These are phyloP conservation scores for Xerocomus spinulosus DNA, from an alignment of 768 basidiomycete genomes.

Conservation along the genomic window DNA sequence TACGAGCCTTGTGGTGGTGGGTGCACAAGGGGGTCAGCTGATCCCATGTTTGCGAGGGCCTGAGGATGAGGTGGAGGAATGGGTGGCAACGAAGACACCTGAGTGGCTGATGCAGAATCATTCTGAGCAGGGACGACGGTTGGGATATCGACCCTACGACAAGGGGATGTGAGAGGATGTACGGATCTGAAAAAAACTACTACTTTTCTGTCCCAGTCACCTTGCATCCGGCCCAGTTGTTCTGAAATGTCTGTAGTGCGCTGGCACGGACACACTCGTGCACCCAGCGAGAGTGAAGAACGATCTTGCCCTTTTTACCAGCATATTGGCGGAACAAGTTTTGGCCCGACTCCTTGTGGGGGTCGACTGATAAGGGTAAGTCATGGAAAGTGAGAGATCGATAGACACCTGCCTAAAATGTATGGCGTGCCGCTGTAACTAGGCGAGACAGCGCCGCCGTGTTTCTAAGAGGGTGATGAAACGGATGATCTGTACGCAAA, in stretches of 20 bases:
- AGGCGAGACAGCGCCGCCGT: constrained; percentile 69
- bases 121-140: constrained; percentile 15
- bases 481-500: constrained; percentile 1
- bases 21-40: constrained; percentile 27
- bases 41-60: constrained; percentile 26
- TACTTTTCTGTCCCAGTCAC: constrained; percentile 72
- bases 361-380: constrained; percentile 53
- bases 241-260: constrained; percentile 68
- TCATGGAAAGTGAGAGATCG: constrained; percentile 3
- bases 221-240: constrained; percentile 78
- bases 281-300: constrained; percentile 72
- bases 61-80: constrained; percentile 28
- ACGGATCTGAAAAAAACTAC: constrained; percentile 22
- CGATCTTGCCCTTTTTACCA: constrained; percentile 74
- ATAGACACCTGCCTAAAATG: constrained; percentile 59
- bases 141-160: constrained; percentile 24
- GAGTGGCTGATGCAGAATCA: constrained; percentile 24
- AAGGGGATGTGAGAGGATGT: not conserved
- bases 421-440: constrained; percentile 78
- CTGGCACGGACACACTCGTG: constrained; percentile 68
- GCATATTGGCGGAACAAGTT: constrained; percentile 76
- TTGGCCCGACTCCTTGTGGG: constrained; percentile 74
- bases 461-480: constrained; percentile 46
- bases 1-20: constrained; percentile 28
- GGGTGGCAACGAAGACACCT: constrained; percentile 23